A percentile compares a stretch with the other conserved stretches of the same genome.
These are phyloP conservation scores for Cladobotryum mycophilum DNA, from an alignment of 2,329 filamentous ascomycete species.

Conservation along the genomic window DNA sequence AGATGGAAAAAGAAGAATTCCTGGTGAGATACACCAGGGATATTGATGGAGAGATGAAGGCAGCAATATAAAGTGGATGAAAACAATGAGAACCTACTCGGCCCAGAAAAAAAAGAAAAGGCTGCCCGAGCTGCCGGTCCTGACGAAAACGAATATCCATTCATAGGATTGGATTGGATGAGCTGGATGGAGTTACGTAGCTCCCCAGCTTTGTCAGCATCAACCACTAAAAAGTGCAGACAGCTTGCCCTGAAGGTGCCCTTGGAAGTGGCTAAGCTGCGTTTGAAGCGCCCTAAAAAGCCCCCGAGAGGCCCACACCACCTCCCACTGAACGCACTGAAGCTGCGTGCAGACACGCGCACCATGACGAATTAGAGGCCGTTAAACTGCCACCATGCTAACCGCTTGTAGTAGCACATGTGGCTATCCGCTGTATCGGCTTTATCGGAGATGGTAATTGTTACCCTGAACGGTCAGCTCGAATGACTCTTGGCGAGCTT, in stretches of 20 bases:
- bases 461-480: no score
- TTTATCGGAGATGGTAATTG: constrained; percentile 5
- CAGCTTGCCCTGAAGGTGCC: no score
- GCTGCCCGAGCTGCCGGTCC: constrained; percentile 6
- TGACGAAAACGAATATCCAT: constrained; percentile 8
- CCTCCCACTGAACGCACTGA: no score
- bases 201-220: no score
- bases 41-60: not conserved
- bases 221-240: no score
- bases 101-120: not conserved
- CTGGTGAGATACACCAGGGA: no score
- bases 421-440: not conserved
- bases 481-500: no score
- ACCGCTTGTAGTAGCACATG: not conserved
- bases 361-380: constrained; percentile 5
- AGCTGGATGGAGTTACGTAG: constrained; percentile 1
- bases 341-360: no score
- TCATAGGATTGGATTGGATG: not conserved
- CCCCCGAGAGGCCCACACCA: no score
- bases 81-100: not conserved
- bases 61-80: not conserved
- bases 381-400: not conserved
- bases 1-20: no score
- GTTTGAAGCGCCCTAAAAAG: no score
- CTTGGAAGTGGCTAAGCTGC: no score